Base-by-base conservation (phyloP, 2,329 filamentous ascomycete species). In the Cladosporium sp. region DNA sequence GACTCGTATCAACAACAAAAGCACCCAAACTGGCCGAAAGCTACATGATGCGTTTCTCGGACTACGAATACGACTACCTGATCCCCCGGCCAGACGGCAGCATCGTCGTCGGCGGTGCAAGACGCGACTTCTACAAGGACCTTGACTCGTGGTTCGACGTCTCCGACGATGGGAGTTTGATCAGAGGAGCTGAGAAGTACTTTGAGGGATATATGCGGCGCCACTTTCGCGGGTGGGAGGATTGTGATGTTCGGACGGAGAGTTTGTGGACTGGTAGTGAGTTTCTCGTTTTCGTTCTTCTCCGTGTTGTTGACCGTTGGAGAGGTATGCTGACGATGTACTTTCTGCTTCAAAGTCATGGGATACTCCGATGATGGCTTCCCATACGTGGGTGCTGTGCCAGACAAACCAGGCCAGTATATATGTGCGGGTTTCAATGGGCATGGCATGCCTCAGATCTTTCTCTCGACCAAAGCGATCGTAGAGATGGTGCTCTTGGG, bases 361-460 rank as follows among this genome's bases (percentile, higher is more conserved):
- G 71, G 71, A 1, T 73, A 71, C 47, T 70, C 60, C 10, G 59
- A 44, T 14, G 71, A 73, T 34, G 66, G 59, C 28, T 66, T 67
- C 44, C 82, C 83, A 0, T 78, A 80, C n/a, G 72, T 86, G 1
- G 83, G 83, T 0, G 68, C 70, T 0, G 74, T 85, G 0, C 83
- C 83, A 0, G 78, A 73, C 0, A 77, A 75, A 57, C 65, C 74
- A 2, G 77, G 76, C 6, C 78, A 82, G 68, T 82, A 78, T 57
- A 74, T 85, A n/a, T 72, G 82, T 26, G 82, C 80, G 0, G 84
- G 83, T 0, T 85, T 85, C 67, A 81, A 79, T 34, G 84, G 84
- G 0, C 82, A 85, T 65, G 84, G 84, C 0, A 86, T 86, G 83
- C 78, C 81, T 0, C 70, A 81, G 28, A 78, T 83, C 21, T 80